Percentiles rank a stretch among this genome's conserved stretches.
phyloP scores from a whole-genome alignment of 139 green algal genomes.

The Parachlorella kessleri region DNA sequence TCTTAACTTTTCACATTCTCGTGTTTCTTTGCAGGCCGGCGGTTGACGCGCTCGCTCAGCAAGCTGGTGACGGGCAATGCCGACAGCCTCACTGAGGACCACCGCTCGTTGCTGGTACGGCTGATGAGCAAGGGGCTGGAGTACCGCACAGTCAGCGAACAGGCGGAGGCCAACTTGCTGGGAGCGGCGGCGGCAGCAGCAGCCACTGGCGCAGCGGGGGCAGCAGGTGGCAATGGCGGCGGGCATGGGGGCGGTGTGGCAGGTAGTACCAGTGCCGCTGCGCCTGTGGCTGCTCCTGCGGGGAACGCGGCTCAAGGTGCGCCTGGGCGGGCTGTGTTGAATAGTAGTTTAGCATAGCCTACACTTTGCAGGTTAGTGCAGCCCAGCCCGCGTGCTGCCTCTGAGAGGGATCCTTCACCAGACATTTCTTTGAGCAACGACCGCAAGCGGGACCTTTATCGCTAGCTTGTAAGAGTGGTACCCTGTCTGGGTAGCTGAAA shows the following conservation, averaged over 20 bases:
- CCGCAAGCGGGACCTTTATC: too few relatives aligned
- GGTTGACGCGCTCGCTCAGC: constrained; percentile 27
- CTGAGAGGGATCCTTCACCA: too few relatives aligned
- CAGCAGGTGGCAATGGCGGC: neutral
- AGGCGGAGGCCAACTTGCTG: neutral
- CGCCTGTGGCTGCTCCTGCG: too few relatives aligned
- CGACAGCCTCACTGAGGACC: constrained; percentile 14
- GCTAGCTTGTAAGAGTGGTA: too few relatives aligned
- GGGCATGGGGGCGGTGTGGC: neutral
- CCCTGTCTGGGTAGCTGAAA: too few relatives aligned
- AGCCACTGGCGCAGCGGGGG: neutral
- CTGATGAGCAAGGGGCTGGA: constrained; percentile 34
- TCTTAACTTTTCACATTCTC: too few relatives aligned
- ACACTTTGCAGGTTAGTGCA: too few relatives aligned
- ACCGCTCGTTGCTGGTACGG: constrained; percentile 19
- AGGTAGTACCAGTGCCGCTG: neutral
- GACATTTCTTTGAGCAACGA: too few relatives aligned
- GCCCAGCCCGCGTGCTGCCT: too few relatives aligned
- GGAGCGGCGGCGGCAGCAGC: neutral
- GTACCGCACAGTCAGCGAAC: neutral
- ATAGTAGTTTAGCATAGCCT: too few relatives aligned
- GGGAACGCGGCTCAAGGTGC: neutral
- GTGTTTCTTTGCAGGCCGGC: constrained; percentile 20
- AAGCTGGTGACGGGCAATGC: neutral
- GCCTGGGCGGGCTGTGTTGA: neutral